Evolutionary conservation across 2,329 filamentous ascomycete species (phyloP).

Genomic region (Aureobasidium sp.): DNA sequence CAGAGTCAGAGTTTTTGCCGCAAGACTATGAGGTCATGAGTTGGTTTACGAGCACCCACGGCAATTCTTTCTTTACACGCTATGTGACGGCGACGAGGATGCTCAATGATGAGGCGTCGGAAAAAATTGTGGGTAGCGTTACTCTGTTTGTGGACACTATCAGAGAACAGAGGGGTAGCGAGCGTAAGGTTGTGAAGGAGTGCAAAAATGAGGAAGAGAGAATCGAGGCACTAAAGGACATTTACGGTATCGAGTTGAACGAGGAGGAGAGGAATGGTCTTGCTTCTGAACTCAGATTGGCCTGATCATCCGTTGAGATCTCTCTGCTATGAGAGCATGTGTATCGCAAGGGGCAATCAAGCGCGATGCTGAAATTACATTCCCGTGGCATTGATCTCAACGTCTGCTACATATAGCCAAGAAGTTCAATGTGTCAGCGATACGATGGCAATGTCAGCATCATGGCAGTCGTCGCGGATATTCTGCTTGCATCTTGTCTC

Average conservation of each 20-base stretch:
- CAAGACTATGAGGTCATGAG: slow-evolving; percentile 54
- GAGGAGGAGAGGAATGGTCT: slow-evolving; percentile 34
- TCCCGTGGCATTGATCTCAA: too few relatives aligned
- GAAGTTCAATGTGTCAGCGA: too few relatives aligned
- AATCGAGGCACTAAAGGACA: slow-evolving; percentile 35
- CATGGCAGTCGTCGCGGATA: too few relatives aligned
- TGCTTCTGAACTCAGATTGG: neutral
- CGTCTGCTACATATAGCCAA: too few relatives aligned
- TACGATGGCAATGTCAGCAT: too few relatives aligned
- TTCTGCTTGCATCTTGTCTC: too few relatives aligned
- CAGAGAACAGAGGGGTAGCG: slow-evolving; percentile 41
- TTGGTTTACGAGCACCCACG: slow-evolving; percentile 43
- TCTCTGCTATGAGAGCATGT: too few relatives aligned
- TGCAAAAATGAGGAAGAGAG: slow-evolving; percentile 38
- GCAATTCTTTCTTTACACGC: slow-evolving; percentile 29
- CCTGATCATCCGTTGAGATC: too few relatives aligned
- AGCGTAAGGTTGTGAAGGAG: slow-evolving; percentile 35
- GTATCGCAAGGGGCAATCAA: too few relatives aligned
- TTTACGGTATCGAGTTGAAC: slow-evolving; percentile 39
- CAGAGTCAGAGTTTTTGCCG: slow-evolving; percentile 48
- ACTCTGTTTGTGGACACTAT: slow-evolving; percentile 37
- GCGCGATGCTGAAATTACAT: too few relatives aligned
- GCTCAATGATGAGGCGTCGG: slow-evolving; percentile 28
- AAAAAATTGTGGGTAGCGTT: slow-evolving; percentile 31
- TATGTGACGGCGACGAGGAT: slow-evolving; percentile 32